Conservation (phyloP, 805 yeast species). For the Candida montana region DNA sequence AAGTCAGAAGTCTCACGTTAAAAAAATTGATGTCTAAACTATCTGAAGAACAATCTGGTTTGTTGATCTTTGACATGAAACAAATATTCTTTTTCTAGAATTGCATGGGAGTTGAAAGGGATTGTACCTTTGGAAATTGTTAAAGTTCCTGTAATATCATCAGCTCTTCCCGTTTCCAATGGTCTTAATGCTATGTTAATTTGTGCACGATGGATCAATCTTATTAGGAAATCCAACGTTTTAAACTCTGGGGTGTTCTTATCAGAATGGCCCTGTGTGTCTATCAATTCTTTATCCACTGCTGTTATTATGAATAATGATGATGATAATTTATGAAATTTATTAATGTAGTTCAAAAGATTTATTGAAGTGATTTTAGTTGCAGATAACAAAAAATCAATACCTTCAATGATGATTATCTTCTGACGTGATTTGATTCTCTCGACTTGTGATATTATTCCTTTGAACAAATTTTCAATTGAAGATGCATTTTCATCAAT, state of each 20-base stretch:
- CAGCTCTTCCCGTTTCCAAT: constrained; percentile 73
- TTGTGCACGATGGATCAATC: constrained; percentile 45
- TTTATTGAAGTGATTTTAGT: constrained; percentile 34
- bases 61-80: constrained; percentile 51
- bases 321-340: constrained; percentile 29
- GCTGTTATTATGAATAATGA: constrained; percentile 35
- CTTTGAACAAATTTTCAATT: constrained; percentile 9
- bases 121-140: constrained; percentile 48
- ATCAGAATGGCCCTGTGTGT: constrained; percentile 18
- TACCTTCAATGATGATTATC: constrained; percentile 40
- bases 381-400: constrained; percentile 41
- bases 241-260: constrained; percentile 34
- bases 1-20: not conserved
- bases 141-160: constrained; percentile 73
- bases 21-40: too few relatives aligned
- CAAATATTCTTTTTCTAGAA: constrained; percentile 58
- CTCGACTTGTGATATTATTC: not conserved
- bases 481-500: constrained; percentile 24
- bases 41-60: constrained; percentile 37
- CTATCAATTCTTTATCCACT: constrained; percentile 36
- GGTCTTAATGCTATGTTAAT: constrained; percentile 57
- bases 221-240: constrained; percentile 41
- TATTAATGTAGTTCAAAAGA: constrained; percentile 29
- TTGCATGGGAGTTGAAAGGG: constrained; percentile 19
- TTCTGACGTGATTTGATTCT: constrained; percentile 8